Evolutionary conservation across 371 early-diverging fungal species (phyloP), one percentile per base, ranked within the genome.

Genomic region (Haplosporangium sp.): DNA sequence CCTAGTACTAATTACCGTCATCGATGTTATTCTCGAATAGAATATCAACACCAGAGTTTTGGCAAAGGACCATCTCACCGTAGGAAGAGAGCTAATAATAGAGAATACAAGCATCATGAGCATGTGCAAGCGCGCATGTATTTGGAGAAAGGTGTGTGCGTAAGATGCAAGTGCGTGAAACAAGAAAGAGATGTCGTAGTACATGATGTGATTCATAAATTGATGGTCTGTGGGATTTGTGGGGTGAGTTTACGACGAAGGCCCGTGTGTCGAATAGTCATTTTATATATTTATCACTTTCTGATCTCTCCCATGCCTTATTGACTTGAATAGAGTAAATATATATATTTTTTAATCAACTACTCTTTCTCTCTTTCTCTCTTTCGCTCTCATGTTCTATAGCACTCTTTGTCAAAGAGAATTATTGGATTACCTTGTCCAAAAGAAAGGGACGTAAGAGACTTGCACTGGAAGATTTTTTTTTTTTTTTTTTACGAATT

Each of bases 21-120:
- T 75, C 68, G 37, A 81, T 81, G 20, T 81, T 61, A 39, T 69
- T 72, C 52, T 81, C 82, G 63, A 81, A 81, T 35, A 81, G 69
- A 38, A 81, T 65, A 20, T 81, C 82, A 3, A 81, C 72, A 13
- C 82, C 82, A 38, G 82, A 74, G 40, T 81, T 67, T 15, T 75
- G 69, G 11, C 65, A 63, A 7, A 81, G 75, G 2, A 65, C 75
- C 75, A 81, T 71, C 40, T 81, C 82, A 8, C 82, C 82, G 39
- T 81, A 81, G 3, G 82, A 68, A 0, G 82, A 75, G 8, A 81
- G 69, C 82, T 81, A 64, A 20, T 34, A 42, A 35, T n/a, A 0
- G 38, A 63, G 11, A 53, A 53, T 13, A 4, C 48, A 52, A 34
- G 61, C 35, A 39, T 20, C n/a, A 19, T 40, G 35, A 44, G 56